Base-by-base conservation (phyloP, 768 basidiomycete genomes). In the Boletus pseudopeckii region DNA sequence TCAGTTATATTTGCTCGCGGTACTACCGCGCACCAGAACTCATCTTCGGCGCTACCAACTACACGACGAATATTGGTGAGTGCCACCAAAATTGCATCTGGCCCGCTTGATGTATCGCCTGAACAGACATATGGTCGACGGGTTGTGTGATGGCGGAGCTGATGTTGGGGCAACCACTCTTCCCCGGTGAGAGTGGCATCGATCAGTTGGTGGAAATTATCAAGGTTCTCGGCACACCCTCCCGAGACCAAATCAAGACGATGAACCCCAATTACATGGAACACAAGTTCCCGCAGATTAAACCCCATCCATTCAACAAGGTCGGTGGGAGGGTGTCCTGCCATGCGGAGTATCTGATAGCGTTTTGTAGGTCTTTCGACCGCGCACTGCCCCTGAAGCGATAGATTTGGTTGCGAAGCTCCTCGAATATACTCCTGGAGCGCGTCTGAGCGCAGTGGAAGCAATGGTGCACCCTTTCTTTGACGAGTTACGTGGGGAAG, bases 231-330 rank as follows among this genome's bases (percentile, higher is more conserved):
- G 97, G 97, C 15, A 99, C 97, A 20, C 97, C 97, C 3, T 95
- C 97, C 54, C 80, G 96, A 62, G 97, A 98, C 70, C 97, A 99
- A 74, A 99, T 99, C 83, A 98, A 99, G 86, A 98, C 97, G 62
- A 99, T 99, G 97, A 99, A 99, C 74, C 97, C 97, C 51, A 99
- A 99, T 77, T 99, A 99, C 75, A 98, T 98, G 97, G 97, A 99
- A 70, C 97, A 99, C 84, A 98, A 98, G 75, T 99, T 99, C 79
- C 97, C 97, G 2, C 96, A 98, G 74, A 99, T 99, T 79, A 94
- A 96, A 71, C 93, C 95, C n/a, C 96, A 98, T 69, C 95, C 95
- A 0, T 98, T 98, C 79, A 89, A 88, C 68, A 98, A 98, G 85
- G 92, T 92, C 17, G 24, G 64, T 52, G 5, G 54, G 38, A 18